Conservation (phyloP, 2,329 filamentous ascomycete genomes). For the Colletotrichum nymphaeae region DNA sequence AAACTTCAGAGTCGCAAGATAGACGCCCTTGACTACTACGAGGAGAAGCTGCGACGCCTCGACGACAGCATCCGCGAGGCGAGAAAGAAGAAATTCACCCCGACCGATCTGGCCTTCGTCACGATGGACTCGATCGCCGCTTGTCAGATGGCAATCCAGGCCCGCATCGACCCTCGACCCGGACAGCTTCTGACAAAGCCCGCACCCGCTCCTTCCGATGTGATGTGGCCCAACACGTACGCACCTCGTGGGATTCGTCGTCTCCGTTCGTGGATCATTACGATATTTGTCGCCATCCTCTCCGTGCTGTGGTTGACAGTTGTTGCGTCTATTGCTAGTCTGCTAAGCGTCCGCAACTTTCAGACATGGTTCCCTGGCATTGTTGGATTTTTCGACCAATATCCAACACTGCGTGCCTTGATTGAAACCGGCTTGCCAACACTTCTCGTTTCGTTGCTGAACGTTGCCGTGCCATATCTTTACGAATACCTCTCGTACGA, state of each 20-base stretch:
- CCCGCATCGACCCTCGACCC: conserved; percentile 90
- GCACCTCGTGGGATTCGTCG: conserved; percentile 79
- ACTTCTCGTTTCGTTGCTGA: conserved; percentile 85
- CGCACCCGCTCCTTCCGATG: conserved; percentile 88
- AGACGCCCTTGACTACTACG: conserved; percentile 95
- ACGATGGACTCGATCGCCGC: conserved; percentile 97
- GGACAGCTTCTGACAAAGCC: conserved; percentile 86
- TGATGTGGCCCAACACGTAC: conserved; percentile 97
- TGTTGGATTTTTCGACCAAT: conserved; percentile 72
- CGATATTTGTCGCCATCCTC: conserved; percentile 82
- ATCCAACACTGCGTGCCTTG: conserved; percentile 78
- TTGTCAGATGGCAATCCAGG: conserved; percentile 95
- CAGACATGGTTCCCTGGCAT: conserved; percentile 77
- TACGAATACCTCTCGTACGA: conserved; percentile 93
- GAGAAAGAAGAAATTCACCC: conserved; percentile 79
- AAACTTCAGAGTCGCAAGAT: conserved; percentile 77
- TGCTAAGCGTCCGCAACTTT: conserved; percentile 86
- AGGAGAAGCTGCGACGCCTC: conserved; percentile 82
- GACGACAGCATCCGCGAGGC: conserved; percentile 80
- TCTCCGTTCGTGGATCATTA: conserved; percentile 85
- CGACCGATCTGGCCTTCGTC: conserved; percentile 90
- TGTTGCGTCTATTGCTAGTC: conserved; percentile 80
- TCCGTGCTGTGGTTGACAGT: conserved; percentile 91
- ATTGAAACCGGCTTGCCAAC: conserved; percentile 92
- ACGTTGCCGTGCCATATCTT: conserved; percentile 89